These are phyloP conservation scores for Colletotrichum sp. DNA, from an alignment of 2,329 filamentous ascomycete genomes.

Conservation along the genomic window DNA sequence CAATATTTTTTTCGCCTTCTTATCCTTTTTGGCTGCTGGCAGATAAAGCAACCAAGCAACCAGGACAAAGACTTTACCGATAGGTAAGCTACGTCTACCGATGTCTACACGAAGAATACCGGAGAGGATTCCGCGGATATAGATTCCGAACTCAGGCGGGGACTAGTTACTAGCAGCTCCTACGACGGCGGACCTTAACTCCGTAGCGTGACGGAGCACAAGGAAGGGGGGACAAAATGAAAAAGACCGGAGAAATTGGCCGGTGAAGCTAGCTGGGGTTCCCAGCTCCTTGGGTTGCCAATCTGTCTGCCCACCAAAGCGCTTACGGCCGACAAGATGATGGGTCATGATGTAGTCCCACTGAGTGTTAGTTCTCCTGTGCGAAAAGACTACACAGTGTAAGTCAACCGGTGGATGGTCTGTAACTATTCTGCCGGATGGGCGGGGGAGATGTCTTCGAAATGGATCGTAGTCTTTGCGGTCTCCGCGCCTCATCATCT, in stretches of 20 bases:
- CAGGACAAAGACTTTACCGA: not conserved
- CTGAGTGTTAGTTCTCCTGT: not conserved
- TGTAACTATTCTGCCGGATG: not conserved
- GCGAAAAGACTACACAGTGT: not conserved
- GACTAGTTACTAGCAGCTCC: not conserved
- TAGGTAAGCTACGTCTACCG: not conserved
- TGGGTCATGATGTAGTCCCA: not conserved
- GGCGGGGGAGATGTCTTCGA: not conserved
- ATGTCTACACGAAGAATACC: not conserved
- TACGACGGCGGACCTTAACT: not conserved
- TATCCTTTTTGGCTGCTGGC: not conserved
- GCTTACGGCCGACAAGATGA: not conserved
- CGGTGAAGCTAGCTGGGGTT: not conserved
- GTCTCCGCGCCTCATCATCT: not conserved
- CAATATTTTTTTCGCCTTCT: not conserved
- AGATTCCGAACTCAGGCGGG: not conserved
- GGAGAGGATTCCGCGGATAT: not conserved
- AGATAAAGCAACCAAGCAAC: not conserved
- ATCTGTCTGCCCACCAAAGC: not conserved
- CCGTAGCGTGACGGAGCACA: not conserved
- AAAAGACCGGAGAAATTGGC: not conserved
- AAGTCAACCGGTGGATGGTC: not conserved
- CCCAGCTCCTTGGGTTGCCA: not conserved
- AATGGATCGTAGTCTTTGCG: not conserved
- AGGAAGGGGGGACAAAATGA: not conserved